Conservation (phyloP, 2,329 filamentous ascomycete species). For the Dryadomyces quercivorus region DNA sequence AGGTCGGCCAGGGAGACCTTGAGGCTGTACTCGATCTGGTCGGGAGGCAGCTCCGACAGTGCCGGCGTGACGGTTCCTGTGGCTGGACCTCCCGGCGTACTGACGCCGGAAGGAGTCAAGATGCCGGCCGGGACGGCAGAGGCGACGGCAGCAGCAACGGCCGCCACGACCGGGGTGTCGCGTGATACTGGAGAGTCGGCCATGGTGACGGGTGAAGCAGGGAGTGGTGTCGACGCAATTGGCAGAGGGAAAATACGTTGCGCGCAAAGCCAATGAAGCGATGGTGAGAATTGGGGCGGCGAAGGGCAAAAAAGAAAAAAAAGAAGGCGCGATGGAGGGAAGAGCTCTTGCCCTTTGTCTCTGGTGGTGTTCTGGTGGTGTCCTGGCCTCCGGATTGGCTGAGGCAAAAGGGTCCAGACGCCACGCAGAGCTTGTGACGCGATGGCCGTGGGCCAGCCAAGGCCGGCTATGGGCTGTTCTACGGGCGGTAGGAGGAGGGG, state of each 20-base stretch:
- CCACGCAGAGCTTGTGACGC: constrained; percentile 8
- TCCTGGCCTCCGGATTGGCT: not conserved
- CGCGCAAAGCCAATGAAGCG: not conserved
- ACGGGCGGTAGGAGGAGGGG: not conserved
- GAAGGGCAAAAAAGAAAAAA: not conserved
- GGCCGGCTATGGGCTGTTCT: constrained; percentile 1
- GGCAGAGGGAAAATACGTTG: not conserved
- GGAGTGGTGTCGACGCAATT: not conserved
- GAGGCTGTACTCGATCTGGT: constrained; percentile 21
- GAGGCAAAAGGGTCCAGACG: not conserved
- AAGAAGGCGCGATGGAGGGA: not conserved
- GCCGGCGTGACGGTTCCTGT: constrained; percentile 21
- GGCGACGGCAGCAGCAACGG: constrained; percentile 4
- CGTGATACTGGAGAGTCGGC: constrained; percentile 3
- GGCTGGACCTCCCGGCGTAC: constrained; percentile 15
- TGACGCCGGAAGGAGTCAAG: constrained; percentile 10
- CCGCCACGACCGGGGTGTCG: not conserved
- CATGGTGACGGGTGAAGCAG: constrained; percentile 4
- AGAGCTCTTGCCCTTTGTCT: not conserved
- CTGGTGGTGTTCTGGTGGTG: not conserved
- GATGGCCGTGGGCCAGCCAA: not conserved
- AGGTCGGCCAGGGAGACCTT: constrained; percentile 65
- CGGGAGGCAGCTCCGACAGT: constrained; percentile 18
- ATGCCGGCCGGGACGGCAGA: constrained; percentile 7
- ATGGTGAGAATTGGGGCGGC: not conserved